Conservation (phyloP, 2,329 filamentous ascomycete species). For the Calonectria pauciramosa region DNA sequence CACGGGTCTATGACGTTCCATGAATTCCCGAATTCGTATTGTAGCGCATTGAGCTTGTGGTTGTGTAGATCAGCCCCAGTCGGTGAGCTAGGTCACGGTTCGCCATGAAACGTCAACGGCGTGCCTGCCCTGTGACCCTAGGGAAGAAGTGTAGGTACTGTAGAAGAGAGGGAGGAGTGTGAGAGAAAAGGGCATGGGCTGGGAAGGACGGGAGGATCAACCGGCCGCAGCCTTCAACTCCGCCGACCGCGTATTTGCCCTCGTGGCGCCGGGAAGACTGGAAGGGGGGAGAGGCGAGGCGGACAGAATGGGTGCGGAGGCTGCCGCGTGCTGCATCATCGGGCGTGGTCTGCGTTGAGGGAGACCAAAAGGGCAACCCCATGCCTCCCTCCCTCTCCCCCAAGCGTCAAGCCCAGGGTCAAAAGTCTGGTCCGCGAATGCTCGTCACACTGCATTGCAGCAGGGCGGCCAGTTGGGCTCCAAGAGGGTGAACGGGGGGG, state of each 20-base stretch:
- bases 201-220: slow-evolving; percentile 2
- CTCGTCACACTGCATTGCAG: slow-evolving; percentile 23
- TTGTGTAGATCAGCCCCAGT: slow-evolving; percentile 5
- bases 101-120: slow-evolving; percentile 25
- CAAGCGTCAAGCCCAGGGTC: neutral
- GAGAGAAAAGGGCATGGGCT: neutral
- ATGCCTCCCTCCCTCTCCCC: neutral
- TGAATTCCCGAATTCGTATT: neutral
- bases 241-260: neutral
- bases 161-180: neutral
- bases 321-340: slow-evolving; percentile 14
- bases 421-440: slow-evolving; percentile 3
- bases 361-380: slow-evolving; percentile 6
- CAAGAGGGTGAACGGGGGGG: slow-evolving; percentile 9
- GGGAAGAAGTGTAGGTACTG: too few relatives aligned
- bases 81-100: neutral
- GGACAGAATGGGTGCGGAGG: neutral
- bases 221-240: slow-evolving; percentile 6
- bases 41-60: neutral
- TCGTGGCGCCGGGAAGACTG: neutral
- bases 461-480: slow-evolving; percentile 14
- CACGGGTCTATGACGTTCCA: neutral
- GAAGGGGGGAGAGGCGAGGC: neutral
- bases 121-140: neutral
- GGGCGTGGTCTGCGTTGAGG: neutral